These are phyloP conservation scores for Cladosporium sphaerospermum DNA, from an alignment of 2,329 filamentous ascomycete genomes.

Conservation along the genomic window DNA sequence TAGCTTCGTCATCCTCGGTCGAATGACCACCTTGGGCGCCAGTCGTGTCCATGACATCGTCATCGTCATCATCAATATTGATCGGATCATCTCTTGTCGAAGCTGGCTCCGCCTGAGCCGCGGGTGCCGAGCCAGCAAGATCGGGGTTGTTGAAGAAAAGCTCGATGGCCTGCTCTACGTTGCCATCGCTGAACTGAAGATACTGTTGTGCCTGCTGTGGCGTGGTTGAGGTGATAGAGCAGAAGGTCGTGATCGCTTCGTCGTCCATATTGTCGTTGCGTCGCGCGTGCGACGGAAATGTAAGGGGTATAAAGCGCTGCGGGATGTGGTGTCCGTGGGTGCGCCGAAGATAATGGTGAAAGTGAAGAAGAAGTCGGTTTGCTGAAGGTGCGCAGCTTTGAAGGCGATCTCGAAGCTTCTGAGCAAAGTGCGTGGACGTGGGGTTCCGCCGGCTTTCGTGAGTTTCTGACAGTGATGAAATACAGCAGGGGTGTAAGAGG, in stretches of 20 bases:
- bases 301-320: too few relatives aligned
- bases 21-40: conserved; percentile 20
- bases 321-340: not conserved
- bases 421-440: not conserved
- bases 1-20: conserved; percentile 81
- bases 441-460: too few relatives aligned
- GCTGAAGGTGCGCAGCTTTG: not conserved
- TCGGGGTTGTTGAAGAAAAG: conserved; percentile 81
- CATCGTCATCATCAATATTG: conserved; percentile 66
- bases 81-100: conserved; percentile 50
- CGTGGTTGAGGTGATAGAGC: conserved; percentile 70
- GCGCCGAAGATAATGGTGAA: not conserved
- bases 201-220: conserved; percentile 73
- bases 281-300: not conserved
- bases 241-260: conserved; percentile 67
- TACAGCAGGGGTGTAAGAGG: too few relatives aligned
- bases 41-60: conserved; percentile 28
- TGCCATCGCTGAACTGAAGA: conserved; percentile 74
- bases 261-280: conserved; percentile 33
- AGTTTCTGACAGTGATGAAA: too few relatives aligned
- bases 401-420: conserved; percentile 6
- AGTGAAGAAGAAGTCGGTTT: not conserved
- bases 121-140: conserved; percentile 30
- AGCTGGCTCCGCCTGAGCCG: conserved; percentile 32
- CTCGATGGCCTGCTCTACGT: conserved; percentile 78